These are phyloP conservation scores for Xerocomellus intermedius DNA, from an alignment of 768 basidiomycete species.

Conservation along the genomic window DNA sequence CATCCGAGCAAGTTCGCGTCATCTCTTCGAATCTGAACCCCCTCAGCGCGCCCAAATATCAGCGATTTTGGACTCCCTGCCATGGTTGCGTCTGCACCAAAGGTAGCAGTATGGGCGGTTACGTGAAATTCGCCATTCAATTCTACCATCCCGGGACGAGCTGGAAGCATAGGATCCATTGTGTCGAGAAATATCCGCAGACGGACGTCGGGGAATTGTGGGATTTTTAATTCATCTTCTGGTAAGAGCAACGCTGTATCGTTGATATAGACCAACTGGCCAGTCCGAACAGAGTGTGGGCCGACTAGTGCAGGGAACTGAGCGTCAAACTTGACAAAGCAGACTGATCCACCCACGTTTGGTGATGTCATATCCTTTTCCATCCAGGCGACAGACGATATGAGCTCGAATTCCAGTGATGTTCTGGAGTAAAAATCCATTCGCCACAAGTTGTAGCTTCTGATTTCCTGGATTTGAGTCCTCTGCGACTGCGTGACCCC, in stretches of 20 bases:
- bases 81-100: slow-evolving; percentile 61
- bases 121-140: slow-evolving; percentile 47
- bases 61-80: slow-evolving; percentile 28
- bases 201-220: slow-evolving; percentile 42
- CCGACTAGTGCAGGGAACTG: slow-evolving; percentile 55
- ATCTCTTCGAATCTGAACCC: slow-evolving; percentile 56
- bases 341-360: slow-evolving; percentile 53
- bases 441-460: slow-evolving; percentile 59
- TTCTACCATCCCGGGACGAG: slow-evolving; percentile 39
- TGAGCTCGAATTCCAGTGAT: slow-evolving; percentile 75
- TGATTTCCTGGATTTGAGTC: slow-evolving; percentile 65
- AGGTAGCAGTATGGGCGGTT: slow-evolving; percentile 62
- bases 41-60: slow-evolving; percentile 49
- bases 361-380: slow-evolving; percentile 82
- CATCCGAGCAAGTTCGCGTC: slow-evolving; percentile 59
- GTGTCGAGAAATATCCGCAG: slow-evolving; percentile 58
- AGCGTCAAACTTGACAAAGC: background rate
- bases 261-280: slow-evolving; percentile 80
- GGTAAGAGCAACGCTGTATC: slow-evolving; percentile 51
- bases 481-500: slow-evolving; percentile 53
- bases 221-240: slow-evolving; percentile 21
- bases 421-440: slow-evolving; percentile 77
- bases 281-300: slow-evolving; percentile 73
- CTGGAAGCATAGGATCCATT: slow-evolving; percentile 45
- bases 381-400: slow-evolving; percentile 77